Base-by-base conservation (phyloP, 2,329 filamentous ascomycete genomes). In the Ophiostoma perfectum region DNA sequence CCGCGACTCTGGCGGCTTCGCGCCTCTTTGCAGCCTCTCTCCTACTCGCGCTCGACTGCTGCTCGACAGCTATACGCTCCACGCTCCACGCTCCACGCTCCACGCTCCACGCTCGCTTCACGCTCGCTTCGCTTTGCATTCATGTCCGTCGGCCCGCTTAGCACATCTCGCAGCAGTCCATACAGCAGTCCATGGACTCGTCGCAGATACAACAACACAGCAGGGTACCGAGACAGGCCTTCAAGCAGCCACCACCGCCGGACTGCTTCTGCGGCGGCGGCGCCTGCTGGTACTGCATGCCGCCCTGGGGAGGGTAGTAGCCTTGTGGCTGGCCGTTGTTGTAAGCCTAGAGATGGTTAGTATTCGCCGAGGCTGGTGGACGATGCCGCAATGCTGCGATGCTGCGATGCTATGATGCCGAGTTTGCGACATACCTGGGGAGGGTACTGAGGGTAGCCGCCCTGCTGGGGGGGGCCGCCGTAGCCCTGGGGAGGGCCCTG, bases 171-270 rank as follows among this genome's bases (percentile, higher is more conserved):
- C 76, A 79, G 75, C 81, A 83, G 52, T 82, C 81, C 65, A 77
- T 76, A 71, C 81, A 83, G 72, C 80, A 81, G 72, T 84, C 82
- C 74, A 82, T 83, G 66, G 80, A 78, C 72, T 83, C 80, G 72
- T 83, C 82, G 71, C 79, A 80, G 67, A 82, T 78, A 73, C 81
- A 84, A 75, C 82, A 84, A 74, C 81, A 83, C 74, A 82, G 83
- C 52, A 82, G 72, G 14, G 79, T 77, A 41, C 81, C 82, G 68
- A 73, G 36, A 63, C 72, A 73, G 49, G 72, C 71, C 70, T 72
- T 72, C 11, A 84, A 74, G 74, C 81, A 83, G 67, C 77, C 79
- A 70, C 78, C 76, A 65, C 78, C 76, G 52, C 75, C 74, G 41
- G 74, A 73, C 68, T 74, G 73, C 63, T 74, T 76, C 36, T 76